A percentile compares a stretch with the other conserved stretches of the same genome.
Conservation (phyloP, 1,139 yeast species). For the Spencermartinsiella ligniputridi region DNA sequence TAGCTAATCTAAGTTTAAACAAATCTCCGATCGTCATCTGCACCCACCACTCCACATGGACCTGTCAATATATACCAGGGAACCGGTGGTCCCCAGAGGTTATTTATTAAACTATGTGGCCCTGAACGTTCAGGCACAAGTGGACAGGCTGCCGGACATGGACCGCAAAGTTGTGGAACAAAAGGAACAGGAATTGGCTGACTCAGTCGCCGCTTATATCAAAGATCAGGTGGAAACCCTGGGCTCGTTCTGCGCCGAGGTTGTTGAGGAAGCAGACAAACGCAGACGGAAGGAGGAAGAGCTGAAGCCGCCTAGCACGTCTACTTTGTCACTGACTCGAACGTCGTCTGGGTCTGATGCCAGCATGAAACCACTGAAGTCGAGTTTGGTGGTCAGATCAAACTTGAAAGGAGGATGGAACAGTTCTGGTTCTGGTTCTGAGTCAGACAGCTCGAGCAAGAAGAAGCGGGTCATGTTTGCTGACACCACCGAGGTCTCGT, state of each 20-base stretch:
- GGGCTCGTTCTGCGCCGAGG: constrained; percentile 1
- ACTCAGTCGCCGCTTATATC: background rate
- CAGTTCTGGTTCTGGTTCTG: constrained; percentile 10
- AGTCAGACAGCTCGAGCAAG: constrained; percentile 9
- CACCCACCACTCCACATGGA: too few relatives aligned
- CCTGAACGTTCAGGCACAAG: background rate
- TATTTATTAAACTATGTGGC: constrained; percentile 15
- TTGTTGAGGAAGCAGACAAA: background rate
- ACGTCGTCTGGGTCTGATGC: background rate
- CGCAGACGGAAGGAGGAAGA: background rate
- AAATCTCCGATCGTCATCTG: too few relatives aligned
- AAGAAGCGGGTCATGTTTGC: constrained; percentile 21
- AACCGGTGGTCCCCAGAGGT: constrained; percentile 21
- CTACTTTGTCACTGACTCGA: background rate
- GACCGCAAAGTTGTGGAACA: constrained; percentile 16
- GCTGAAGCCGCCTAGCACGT: background rate
- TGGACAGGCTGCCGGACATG: constrained; percentile 12
- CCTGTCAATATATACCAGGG: constrained; percentile 2
- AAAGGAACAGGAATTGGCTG: constrained; percentile 10
- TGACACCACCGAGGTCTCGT: constrained; percentile 11
- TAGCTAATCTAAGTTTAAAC: too few relatives aligned
- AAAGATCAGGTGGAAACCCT: background rate
- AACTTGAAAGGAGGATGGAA: background rate
- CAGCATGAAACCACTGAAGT: constrained; percentile 15
- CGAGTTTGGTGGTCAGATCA: constrained; percentile 14